Percentiles rank a stretch among this genome's conserved stretches.
Evolutionary conservation across 2,329 filamentous ascomycete species (phyloP).

Genomic region (Sarocladium oryzae): DNA sequence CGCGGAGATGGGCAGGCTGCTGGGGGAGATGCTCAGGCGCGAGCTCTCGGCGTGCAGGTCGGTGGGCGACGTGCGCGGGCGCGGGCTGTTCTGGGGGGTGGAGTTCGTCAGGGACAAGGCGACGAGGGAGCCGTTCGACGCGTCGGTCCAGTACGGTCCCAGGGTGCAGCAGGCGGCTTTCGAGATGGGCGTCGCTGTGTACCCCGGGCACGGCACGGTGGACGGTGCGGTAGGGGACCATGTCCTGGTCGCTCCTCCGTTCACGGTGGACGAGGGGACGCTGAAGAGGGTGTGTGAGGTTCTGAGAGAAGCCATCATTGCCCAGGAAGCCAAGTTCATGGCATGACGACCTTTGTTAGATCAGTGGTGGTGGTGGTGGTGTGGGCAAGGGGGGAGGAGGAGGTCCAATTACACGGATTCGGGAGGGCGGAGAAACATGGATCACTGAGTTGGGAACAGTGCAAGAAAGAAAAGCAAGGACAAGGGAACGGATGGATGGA

Average conservation of each 20-base stretch:
- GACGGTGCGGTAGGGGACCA: constrained; percentile 61
- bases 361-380: no score
- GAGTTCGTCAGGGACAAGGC: constrained; percentile 37
- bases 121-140: constrained; percentile 30
- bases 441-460: no score
- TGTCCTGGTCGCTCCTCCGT: constrained; percentile 63
- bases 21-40: constrained; percentile 21
- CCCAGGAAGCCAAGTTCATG: background rate
- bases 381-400: no score
- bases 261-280: constrained; percentile 45
- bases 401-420: background rate
- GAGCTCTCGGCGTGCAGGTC: constrained; percentile 23
- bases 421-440: background rate
- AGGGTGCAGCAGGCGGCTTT: constrained; percentile 24
- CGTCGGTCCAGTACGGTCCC: constrained; percentile 18
- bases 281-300: constrained; percentile 11
- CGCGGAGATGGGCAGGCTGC: constrained; percentile 21
- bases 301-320: constrained; percentile 9
- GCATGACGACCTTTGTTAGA: background rate
- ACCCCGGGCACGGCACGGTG: constrained; percentile 55
- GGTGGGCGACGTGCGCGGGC: constrained; percentile 33
- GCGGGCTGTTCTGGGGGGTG: constrained; percentile 39
- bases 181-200: constrained; percentile 39
- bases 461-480: background rate
- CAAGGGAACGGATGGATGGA: no score